Evolutionary conservation across 1,284 basidiomycete species (phyloP), one percentile per base, ranked within the genome.

Genomic region (Ustilago trichophora): DNA sequence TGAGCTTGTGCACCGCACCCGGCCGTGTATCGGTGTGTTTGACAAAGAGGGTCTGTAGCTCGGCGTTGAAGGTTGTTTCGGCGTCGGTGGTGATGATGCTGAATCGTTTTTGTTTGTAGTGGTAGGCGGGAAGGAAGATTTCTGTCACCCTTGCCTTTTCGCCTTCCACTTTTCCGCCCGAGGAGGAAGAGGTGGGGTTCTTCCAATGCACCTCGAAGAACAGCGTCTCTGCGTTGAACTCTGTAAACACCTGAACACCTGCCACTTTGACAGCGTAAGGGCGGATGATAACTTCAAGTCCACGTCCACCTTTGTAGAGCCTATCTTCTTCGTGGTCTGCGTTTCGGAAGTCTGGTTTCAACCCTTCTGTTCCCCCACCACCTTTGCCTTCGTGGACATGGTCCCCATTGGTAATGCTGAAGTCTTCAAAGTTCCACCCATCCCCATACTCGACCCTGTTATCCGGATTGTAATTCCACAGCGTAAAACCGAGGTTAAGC

Each of bases 401-500:
- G 62, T 90, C 90, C 84, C 91, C 95, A 89, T 91, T 95, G 4
- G 91, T 92, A 80, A 82, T 60, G 36, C 64, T 70, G 45, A 81
- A 82, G 54, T 81, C 79, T 57, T 98, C 94, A 38, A 90, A 91
- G 78, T 96, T 97, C 95, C 95, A 98, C 62, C 88, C 85, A 80
- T 98, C 94, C 12, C 95, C 96, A 19, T 83, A 78, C 18, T 83
- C 78, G 73, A 95, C 91, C 33, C 87, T 86, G 82, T 97, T 97
- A 48, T 86, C 84, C 0, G 93, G 91, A 77, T 97, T 97, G 82
- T 97, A 98, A 67, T 91, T 93, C 95, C 94, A 97, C 19, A 97
- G 83, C 4, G 82, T 82, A 59, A 77, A 83, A 2, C 74, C 73
- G 13, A 79, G 54, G 13, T 72, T 40, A n/a, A 75, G 63, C 7